Percentiles rank a stretch among this genome's conserved stretches.
Conservation (phyloP, 2,329 filamentous ascomycete genomes). For the Thelonectria rubi region DNA sequence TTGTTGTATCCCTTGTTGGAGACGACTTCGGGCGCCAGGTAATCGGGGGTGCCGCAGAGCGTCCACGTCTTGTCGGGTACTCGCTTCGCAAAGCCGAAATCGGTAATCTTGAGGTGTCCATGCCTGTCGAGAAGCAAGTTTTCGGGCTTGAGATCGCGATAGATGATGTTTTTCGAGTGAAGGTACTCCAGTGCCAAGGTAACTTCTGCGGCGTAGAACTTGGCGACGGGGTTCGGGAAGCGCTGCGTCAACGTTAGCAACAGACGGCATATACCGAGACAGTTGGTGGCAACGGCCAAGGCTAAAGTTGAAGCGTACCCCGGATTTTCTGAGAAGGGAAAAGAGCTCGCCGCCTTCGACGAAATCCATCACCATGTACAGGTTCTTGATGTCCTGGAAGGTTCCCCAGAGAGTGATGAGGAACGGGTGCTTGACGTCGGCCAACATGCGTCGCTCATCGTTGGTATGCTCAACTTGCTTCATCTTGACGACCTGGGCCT, state of each 20-base stretch:
- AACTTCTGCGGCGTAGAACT: constrained; percentile 98
- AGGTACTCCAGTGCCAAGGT: constrained; percentile 95
- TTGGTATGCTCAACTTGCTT: constrained; percentile 99
- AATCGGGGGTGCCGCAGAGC: constrained; percentile 95
- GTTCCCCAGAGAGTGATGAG: constrained; percentile 98
- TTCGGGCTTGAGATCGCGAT: constrained; percentile 95
- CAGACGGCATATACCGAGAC: neutral
- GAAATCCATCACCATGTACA: constrained; percentile 99
- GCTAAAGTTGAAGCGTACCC: constrained; percentile 61
- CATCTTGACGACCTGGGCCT: constrained; percentile 99
- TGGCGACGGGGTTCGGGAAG: constrained; percentile 97
- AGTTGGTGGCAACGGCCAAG: neutral
- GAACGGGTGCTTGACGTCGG: constrained; percentile 97
- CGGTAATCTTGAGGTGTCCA: constrained; percentile 95
- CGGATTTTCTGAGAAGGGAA: constrained; percentile 92
- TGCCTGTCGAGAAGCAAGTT: constrained; percentile 92
- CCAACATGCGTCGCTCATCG: constrained; percentile 94
- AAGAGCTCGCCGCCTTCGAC: constrained; percentile 98
- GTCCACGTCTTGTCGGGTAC: constrained; percentile 99
- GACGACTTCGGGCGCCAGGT: constrained; percentile 97
- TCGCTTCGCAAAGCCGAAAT: constrained; percentile 98
- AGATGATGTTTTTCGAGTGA: constrained; percentile 95
- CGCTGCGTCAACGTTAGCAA: constrained; percentile 64
- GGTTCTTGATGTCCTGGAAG: constrained; percentile 92
- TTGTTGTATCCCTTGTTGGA: constrained; percentile 99